Percentiles rank a stretch among this genome's conserved stretches.
Evolutionary conservation across 2,329 filamentous ascomycete species (phyloP).

Genomic region (Falciphora oryzae): DNA sequence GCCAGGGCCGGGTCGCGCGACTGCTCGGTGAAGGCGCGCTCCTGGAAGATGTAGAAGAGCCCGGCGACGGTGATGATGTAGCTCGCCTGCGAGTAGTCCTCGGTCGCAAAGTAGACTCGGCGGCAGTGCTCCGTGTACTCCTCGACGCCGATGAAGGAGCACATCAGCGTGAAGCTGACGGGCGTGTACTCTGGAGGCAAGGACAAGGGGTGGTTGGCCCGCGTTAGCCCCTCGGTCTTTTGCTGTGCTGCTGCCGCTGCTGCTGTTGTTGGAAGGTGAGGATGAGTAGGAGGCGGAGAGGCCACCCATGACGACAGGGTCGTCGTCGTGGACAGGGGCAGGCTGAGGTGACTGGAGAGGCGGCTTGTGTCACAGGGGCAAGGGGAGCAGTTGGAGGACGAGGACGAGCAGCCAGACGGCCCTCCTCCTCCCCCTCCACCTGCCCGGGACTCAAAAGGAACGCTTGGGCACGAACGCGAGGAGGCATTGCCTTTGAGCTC

Average conservation of each 20-base stretch:
- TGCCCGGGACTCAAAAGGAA: neutral
- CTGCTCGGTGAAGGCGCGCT: conserved; percentile 31
- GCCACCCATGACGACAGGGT: no score
- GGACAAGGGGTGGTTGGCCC: neutral
- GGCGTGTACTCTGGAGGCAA: conserved; percentile 34
- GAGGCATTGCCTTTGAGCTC: conserved; percentile 36
- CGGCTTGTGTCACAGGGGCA: neutral
- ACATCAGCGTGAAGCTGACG: conserved; percentile 44
- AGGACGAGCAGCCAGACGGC: no score
- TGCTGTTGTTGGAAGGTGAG: neutral
- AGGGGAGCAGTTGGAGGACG: neutral
- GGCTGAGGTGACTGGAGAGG: conserved; percentile 3
- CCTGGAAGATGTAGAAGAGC: conserved; percentile 44
- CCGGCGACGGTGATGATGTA: conserved; percentile 46
- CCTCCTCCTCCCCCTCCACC: neutral
- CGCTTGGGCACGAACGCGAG: neutral
- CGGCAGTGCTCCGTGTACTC: conserved; percentile 46
- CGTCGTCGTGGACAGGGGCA: neutral
- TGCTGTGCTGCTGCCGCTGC: neutral
- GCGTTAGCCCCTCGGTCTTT: neutral
- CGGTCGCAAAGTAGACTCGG: conserved; percentile 22
- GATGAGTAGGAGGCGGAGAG: conserved; percentile 9
- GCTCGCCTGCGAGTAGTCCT: conserved; percentile 25
- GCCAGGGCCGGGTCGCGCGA: conserved; percentile 23
- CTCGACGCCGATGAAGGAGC: conserved; percentile 41